phyloP scores from a whole-genome alignment of 495 filamentous ascomycete genomes.

The Hypoxylon lienhwacheense region DNA sequence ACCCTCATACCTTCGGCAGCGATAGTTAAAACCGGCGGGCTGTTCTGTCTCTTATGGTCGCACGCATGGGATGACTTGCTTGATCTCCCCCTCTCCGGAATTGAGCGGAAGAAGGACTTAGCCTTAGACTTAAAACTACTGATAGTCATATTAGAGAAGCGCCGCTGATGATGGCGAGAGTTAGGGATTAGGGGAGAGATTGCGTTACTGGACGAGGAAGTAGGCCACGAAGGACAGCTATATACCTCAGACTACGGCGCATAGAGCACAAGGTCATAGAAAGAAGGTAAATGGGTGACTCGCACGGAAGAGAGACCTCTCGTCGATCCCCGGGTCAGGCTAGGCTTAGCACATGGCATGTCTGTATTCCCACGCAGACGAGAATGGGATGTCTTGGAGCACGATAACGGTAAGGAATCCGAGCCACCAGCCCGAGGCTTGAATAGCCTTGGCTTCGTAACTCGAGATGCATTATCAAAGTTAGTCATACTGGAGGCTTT shows the following conservation, averaged over 20 bases:
- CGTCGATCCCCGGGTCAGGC: constrained; percentile 2
- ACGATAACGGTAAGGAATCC: constrained; percentile 16
- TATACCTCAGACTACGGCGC: too few relatives aligned
- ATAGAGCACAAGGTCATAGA: too few relatives aligned
- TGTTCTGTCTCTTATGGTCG: constrained; percentile 10
- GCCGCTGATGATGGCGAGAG: neutral
- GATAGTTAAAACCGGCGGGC: neutral
- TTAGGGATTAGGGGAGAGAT: neutral
- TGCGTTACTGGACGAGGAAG: neutral
- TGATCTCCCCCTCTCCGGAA: constrained; percentile 23
- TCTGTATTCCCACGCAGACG: constrained; percentile 13
- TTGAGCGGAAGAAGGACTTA: constrained; percentile 30
- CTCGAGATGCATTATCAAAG: constrained; percentile 9
- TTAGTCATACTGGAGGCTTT: neutral
- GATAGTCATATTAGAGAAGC: constrained; percentile 26
- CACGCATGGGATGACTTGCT: constrained; percentile 9
- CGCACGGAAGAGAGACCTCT: neutral
- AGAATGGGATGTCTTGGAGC: constrained; percentile 28
- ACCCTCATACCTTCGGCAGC: neutral
- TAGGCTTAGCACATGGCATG: constrained; percentile 21
- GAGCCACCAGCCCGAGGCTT: constrained; percentile 13
- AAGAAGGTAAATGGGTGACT: too few relatives aligned
- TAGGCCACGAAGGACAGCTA: neutral
- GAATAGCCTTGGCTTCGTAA: constrained; percentile 5
- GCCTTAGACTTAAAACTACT: constrained; percentile 24